These are phyloP conservation scores for Penicillium desertorum DNA, from an alignment of 495 filamentous ascomycete species.

Conservation along the genomic window DNA sequence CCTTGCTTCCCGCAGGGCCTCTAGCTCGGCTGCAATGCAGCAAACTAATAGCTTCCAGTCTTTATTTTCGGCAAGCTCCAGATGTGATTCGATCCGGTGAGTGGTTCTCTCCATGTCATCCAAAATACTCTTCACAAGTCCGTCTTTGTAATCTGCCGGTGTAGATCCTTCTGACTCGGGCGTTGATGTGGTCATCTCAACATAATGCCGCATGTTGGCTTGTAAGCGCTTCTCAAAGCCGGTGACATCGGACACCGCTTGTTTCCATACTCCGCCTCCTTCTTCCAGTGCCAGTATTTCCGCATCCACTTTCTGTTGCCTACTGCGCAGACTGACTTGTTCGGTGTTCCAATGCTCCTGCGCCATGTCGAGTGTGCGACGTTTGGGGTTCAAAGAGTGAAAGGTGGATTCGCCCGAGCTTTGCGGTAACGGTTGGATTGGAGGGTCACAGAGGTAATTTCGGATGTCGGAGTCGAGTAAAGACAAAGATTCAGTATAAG, in stretches of 20 bases:
- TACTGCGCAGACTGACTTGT: slow-evolving; percentile 53
- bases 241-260: slow-evolving; percentile 60
- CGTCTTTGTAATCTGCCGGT: slow-evolving; percentile 22
- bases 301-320: slow-evolving; percentile 58
- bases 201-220: slow-evolving; percentile 50
- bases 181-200: slow-evolving; percentile 27
- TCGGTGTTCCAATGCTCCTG: slow-evolving; percentile 73
- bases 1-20: slow-evolving; percentile 73
- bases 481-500: slow-evolving; percentile 55
- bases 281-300: slow-evolving; percentile 81
- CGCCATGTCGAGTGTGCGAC: slow-evolving; percentile 75
- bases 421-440: slow-evolving; percentile 45
- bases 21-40: slow-evolving; percentile 83
- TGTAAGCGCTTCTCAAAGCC: slow-evolving; percentile 67
- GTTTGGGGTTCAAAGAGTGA: slow-evolving; percentile 59
- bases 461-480: slow-evolving; percentile 55
- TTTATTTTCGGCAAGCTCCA: slow-evolving; percentile 47
- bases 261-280: slow-evolving; percentile 78
- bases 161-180: slow-evolving; percentile 14
- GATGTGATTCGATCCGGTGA: slow-evolving; percentile 35
- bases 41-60: slow-evolving; percentile 88
- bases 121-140: slow-evolving; percentile 38
- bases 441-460: slow-evolving; percentile 42
- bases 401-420: slow-evolving; percentile 33
- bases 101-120: slow-evolving; percentile 46